Evolutionary conservation across 202 grass and related monocot species (phyloP).

Genomic region (Cymbopogon flexuosus): DNA sequence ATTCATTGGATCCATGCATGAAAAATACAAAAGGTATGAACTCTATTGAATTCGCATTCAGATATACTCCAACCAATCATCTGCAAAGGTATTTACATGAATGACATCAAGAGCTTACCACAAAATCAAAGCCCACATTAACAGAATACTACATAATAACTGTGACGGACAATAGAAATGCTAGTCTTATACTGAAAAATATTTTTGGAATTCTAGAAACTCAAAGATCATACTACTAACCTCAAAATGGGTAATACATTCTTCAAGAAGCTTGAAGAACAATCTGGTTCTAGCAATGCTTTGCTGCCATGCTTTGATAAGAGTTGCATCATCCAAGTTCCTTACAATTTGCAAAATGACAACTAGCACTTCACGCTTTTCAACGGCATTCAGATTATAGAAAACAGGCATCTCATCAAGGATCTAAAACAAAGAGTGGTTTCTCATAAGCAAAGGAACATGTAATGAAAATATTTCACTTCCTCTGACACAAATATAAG

Average conservation of each 20-base stretch:
- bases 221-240: slow-evolving; percentile 42
- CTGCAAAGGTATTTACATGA: not conserved
- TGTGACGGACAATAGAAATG: not conserved
- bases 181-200: slow-evolving; percentile 1
- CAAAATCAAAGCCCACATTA: not conserved
- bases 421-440: slow-evolving; percentile 59
- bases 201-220: slow-evolving; percentile 8
- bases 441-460: slow-evolving; percentile 27
- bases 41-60: slow-evolving; percentile 5
- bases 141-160: not conserved
- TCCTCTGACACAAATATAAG: not conserved
- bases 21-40: slow-evolving; percentile 8
- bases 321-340: slow-evolving; percentile 89
- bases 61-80: slow-evolving; percentile 18
- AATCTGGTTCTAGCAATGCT: slow-evolving; percentile 94
- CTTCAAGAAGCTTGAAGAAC: slow-evolving; percentile 99
- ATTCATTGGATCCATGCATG: not conserved
- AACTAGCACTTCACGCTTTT: slow-evolving; percentile 96
- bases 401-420: slow-evolving; percentile 99
- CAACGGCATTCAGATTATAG: slow-evolving; percentile 89
- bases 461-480: slow-evolving; percentile 5
- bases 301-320: slow-evolving; percentile 98
- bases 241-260: slow-evolving; percentile 94
- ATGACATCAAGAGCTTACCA: not conserved
- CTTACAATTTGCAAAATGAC: slow-evolving; percentile 96